Base-by-base conservation (phyloP, 352 stramenopile species). In the Globisporangium acanthophoron region DNA sequence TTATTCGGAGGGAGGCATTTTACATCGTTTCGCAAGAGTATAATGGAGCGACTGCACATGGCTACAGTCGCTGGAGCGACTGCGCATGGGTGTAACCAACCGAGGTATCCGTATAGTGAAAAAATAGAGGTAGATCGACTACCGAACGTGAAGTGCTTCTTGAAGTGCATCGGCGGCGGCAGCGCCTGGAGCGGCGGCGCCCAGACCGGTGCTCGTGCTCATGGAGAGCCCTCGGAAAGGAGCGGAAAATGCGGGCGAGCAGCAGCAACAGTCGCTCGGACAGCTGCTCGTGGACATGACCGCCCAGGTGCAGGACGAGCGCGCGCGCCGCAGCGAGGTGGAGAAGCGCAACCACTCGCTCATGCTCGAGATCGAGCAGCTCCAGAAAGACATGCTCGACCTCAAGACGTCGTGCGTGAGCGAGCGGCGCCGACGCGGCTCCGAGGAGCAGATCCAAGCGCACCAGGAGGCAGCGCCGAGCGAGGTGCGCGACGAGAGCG, bases 301-400 rank as follows among this genome's bases (percentile, higher is more conserved):
- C 1, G 63, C 71, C 15, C 76, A 88, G 52, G 71, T 88, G 8
- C 74, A 88, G 47, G 66, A 79, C 61, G 74, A 88, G 45, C 76
- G 80, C 2, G 59, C 60, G 9, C 69, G 76, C 15, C 73, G 74
- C 21, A 70, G 67, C 31, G 71, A 80, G 8, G 67, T 85, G 8
- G 80, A 88, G 61, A 79, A 79, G 59, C 73, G 70, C 58, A 91
- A 88, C 24, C 80, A 87, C 58, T 67, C 67, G 44, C 68, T 91
- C 37, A 66, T 91, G 51, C 68, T 80, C 27, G 80, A 91, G 59
- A 65, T 88, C 31, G 78, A 91, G 58, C 74, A 85, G 58, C 64
- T 91, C 21, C 80, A 91, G 52, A 66, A 71, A 41, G 76, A 85
- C 21, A 59, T 88, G 16, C 59, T 91, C 12, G 65, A 83, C 5